phyloP scores from a whole-genome alignment of 2,329 filamentous ascomycete genomes.

The Nectriaceae sp. region DNA sequence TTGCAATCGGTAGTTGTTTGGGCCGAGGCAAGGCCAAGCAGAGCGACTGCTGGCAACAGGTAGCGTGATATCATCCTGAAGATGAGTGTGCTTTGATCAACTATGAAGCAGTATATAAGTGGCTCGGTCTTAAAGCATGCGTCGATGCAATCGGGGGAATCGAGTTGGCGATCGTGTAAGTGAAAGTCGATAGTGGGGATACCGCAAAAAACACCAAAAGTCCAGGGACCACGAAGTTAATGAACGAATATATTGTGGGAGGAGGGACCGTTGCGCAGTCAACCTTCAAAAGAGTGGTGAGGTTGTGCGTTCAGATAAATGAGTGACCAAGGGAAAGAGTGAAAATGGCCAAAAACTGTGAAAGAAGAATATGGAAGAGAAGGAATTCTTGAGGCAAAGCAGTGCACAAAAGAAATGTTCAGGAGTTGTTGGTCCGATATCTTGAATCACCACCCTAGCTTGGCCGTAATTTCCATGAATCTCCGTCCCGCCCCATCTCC shows the following conservation, averaged over 20 bases:
- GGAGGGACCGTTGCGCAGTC: neutral
- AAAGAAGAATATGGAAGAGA: too few species aligned
- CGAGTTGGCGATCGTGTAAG: neutral
- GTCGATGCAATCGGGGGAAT: neutral
- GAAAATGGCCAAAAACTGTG: too few species aligned
- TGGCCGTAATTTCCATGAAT: too few species aligned
- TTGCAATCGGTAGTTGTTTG: constrained; percentile 81
- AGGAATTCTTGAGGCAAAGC: too few species aligned
- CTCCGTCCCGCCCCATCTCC: too few species aligned
- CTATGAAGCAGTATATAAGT: neutral
- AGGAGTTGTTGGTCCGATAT: too few species aligned
- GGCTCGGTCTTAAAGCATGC: too few species aligned
- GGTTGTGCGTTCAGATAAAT: too few species aligned
- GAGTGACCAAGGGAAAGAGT: too few species aligned
- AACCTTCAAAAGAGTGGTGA: neutral
- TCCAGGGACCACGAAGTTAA: neutral
- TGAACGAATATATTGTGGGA: neutral
- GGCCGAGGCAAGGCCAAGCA: constrained; percentile 55
- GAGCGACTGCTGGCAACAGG: constrained; percentile 36
- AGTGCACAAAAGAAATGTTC: too few species aligned
- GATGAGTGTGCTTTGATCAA: neutral
- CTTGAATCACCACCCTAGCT: too few species aligned
- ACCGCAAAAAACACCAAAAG: neutral
- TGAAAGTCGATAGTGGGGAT: neutral
- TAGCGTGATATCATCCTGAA: constrained; percentile 28